Base-by-base conservation (phyloP, 345 rosid genomes). In the Eucalyptus tenuipes region DNA sequence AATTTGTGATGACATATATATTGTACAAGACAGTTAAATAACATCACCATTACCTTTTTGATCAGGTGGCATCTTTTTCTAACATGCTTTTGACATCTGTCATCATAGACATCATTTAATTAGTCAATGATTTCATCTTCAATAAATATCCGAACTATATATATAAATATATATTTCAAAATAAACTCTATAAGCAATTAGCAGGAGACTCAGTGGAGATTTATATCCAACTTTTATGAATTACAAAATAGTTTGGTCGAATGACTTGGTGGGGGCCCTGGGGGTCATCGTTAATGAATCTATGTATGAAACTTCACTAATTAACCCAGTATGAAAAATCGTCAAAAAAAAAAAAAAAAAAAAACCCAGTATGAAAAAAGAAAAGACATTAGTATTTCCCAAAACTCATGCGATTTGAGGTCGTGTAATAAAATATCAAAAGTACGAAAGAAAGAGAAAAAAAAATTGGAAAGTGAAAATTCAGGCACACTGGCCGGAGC, bases 321-420 rank as follows among this genome's bases (percentile, higher is more conserved):
- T 57, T 27, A 25, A 13, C 29, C 61, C 6, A 55, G 6, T 0
- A 24, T 24, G 29, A 24, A 10, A 53, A 9, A 55, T n/a, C n/a
- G n/a, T n/a, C n/a, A n/a, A n/a, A n/a, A n/a, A n/a, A n/a, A n/a
- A n/a, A n/a, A n/a, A n/a, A n/a, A n/a, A n/a, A n/a, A n/a, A n/a
- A n/a, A n/a, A 25, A 13, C 29, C 61, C 6, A 55, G 6, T 0
- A 24, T 24, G 29, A 24, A 10, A 53, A 9, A 55, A 0, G 0
- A 55, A 52, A 52, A 52, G 0, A 52, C 57, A 10, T 0, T 24
- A 55, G 61, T 55, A 55, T 55, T 55, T 55, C 0, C 61, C 61
- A 24, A 10, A 55, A 24, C 29, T 55, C 12, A 8, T 22, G 61
- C 27, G 61, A 24, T 59, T 27, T 12, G 31, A 59, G n/a, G 29